Evolutionary conservation across 2,329 filamentous ascomycete genomes (phyloP).

Genomic region (Clarireedia hainanense): DNA sequence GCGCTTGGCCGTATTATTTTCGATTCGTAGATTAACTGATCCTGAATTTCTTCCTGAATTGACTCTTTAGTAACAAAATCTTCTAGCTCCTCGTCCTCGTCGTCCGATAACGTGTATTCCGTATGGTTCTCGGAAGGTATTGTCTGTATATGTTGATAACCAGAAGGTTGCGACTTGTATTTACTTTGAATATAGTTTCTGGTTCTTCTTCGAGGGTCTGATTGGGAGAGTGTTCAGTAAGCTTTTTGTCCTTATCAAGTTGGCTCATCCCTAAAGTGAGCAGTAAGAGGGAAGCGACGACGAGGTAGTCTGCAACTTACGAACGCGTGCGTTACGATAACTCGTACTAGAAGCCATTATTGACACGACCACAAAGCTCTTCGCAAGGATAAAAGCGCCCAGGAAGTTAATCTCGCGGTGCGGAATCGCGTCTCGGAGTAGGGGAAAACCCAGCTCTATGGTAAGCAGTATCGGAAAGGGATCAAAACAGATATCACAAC

Average conservation of each 20-base stretch:
- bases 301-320: constrained; percentile 1
- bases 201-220: neutral
- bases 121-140: neutral
- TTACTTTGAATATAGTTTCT: constrained; percentile 1
- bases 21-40: constrained; percentile 5
- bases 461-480: too few species aligned
- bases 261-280: neutral
- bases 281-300: constrained; percentile 5
- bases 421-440: too few species aligned
- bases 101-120: neutral
- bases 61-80: constrained; percentile 8
- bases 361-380: neutral
- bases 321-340: neutral
- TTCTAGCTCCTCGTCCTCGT: neutral
- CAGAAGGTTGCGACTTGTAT: neutral
- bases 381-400: neutral
- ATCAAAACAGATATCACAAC: too few species aligned
- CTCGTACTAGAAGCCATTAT: neutral
- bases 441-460: too few species aligned
- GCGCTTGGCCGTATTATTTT: neutral
- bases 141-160: constrained; percentile 9
- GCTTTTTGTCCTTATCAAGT: neutral
- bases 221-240: constrained; percentile 6
- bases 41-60: constrained; percentile 8
- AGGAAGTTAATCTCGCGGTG: neutral